Conservation (phyloP, 2,329 filamentous ascomycete species). For the Claviceps sp. region DNA sequence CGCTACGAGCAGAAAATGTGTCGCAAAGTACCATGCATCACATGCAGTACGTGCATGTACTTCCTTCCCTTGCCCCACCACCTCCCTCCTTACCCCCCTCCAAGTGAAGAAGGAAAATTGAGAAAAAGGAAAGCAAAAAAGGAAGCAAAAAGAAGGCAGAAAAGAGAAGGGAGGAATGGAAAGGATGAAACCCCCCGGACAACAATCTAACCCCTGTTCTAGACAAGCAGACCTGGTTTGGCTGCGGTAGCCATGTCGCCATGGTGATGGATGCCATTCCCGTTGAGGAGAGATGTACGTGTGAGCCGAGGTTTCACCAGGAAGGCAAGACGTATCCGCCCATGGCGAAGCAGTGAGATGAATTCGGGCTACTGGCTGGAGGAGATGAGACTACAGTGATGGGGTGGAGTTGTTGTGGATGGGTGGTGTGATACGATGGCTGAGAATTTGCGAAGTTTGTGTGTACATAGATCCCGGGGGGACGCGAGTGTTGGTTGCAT, state of each 20-base stretch:
- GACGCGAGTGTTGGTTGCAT: no score
- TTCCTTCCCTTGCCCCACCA: no score
- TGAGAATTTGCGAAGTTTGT: no score
- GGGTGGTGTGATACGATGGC: no score
- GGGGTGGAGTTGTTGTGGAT: no score
- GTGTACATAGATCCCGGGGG: no score
- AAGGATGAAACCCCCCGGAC: neutral
- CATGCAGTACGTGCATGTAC: conserved; percentile 39
- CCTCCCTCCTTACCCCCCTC: no score
- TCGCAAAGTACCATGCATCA: conserved; percentile 46
- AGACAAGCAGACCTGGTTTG: conserved; percentile 52
- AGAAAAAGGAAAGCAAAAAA: no score
- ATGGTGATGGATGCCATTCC: conserved; percentile 48
- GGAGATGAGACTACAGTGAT: conserved; percentile 9
- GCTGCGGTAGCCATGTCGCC: conserved; percentile 49
- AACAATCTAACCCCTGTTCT: neutral
- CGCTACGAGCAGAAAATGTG: conserved; percentile 36
- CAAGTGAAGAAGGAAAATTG: no score
- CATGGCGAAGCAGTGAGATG: conserved; percentile 30
- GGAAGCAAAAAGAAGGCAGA: neutral
- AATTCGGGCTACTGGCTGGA: conserved; percentile 15
- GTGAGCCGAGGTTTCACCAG: conserved; percentile 47
- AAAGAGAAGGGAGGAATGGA: neutral
- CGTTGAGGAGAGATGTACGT: conserved; percentile 48
- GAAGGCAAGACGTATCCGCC: conserved; percentile 52